Conservation (phyloP, 1,284 basidiomycete genomes). For the Ganoderma multipileum region DNA sequence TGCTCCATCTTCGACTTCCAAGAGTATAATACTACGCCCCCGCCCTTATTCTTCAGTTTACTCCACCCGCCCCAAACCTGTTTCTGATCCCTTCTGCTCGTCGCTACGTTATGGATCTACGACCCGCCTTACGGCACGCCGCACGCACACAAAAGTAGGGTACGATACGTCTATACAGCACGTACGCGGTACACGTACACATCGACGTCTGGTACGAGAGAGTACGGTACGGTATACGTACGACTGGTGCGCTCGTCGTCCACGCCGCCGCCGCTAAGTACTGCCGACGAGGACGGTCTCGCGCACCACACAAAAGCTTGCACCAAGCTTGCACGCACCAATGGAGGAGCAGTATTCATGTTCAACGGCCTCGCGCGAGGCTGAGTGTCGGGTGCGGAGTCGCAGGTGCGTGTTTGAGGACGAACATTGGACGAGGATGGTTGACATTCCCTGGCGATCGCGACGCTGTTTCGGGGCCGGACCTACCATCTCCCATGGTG, state of each 20-base stretch:
- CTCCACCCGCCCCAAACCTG: too few relatives aligned
- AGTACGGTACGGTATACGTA: not conserved
- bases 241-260: not conserved
- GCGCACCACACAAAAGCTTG: not conserved
- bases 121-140: not conserved
- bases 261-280: not conserved
- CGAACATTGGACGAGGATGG: not conserved
- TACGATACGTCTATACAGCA: conserved; percentile 9
- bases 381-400: not conserved
- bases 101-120: not conserved
- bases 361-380: not conserved
- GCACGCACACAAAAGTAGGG: conserved; percentile 7
- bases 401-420: not conserved
- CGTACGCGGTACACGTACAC: conserved; percentile 2
- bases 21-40: not conserved
- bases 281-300: not conserved
- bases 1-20: not conserved
- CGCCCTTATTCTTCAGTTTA: not conserved
- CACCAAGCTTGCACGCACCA: conserved; percentile 1
- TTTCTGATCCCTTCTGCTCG: not conserved
- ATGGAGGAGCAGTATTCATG: not conserved
- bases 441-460: not conserved
- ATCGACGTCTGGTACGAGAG: not conserved
- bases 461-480: not conserved
- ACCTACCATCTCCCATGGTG: not conserved